Evolutionary conservation across 2,329 filamentous ascomycete species (phyloP).

Genomic region (Dryadomyces sulphureus): DNA sequence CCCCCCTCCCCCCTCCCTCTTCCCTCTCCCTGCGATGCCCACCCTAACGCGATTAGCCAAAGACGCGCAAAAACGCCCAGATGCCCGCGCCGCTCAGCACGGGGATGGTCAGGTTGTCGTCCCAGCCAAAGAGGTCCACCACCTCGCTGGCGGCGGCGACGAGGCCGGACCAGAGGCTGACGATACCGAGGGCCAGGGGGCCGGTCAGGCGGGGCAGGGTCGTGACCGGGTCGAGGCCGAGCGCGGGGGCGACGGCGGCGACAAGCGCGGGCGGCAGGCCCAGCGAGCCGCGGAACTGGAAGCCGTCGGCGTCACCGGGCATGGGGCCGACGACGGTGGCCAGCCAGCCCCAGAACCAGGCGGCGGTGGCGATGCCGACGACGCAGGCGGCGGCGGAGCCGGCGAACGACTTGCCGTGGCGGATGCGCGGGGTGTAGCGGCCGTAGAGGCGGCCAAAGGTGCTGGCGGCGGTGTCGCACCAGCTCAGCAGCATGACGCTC

Average conservation of each 20-base stretch:
- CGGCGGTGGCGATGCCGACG: constrained; percentile 70
- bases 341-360: constrained; percentile 77
- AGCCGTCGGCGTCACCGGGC: constrained; percentile 49
- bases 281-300: constrained; percentile 70
- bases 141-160: constrained; percentile 82
- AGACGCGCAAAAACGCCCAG: constrained; percentile 81
- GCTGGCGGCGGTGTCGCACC: constrained; percentile 95
- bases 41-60: too few relatives aligned
- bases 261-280: constrained; percentile 41
- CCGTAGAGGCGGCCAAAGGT: constrained; percentile 88
- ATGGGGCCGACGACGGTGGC: constrained; percentile 54
- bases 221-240: constrained; percentile 44
- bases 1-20: too few relatives aligned
- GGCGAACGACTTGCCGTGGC: constrained; percentile 80
- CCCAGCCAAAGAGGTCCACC: constrained; percentile 82
- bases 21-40: too few relatives aligned
- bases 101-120: constrained; percentile 95
- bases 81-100: constrained; percentile 78
- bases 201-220: constrained; percentile 51
- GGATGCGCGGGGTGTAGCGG: constrained; percentile 71
- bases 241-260: constrained; percentile 33
- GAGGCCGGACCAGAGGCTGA: constrained; percentile 81
- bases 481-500: constrained; percentile 78
- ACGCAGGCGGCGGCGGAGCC: constrained; percentile 74
- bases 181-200: constrained; percentile 55